phyloP scores from a whole-genome alignment of 2,329 filamentous ascomycete species.

The Chaetomium sp. region DNA sequence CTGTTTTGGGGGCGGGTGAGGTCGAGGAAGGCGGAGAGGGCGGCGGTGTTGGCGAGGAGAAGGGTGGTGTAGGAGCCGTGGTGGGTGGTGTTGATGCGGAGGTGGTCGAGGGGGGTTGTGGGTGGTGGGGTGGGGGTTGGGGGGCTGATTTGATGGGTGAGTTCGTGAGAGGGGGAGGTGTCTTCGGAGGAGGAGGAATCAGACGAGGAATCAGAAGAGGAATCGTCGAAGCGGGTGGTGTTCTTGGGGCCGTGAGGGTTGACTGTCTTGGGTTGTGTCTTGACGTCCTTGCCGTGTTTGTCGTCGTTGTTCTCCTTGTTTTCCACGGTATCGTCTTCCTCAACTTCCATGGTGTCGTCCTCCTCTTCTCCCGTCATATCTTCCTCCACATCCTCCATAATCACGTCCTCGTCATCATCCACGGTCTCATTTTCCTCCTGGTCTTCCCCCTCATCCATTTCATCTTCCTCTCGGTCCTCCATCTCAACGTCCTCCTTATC shows the following conservation, averaged over 20 bases:
- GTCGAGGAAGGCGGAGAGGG: slow-evolving; percentile 3
- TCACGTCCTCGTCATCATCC: not conserved
- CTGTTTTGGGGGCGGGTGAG: slow-evolving; percentile 9
- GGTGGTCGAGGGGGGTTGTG: not conserved
- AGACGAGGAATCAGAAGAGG: no score
- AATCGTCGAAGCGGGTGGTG: not conserved
- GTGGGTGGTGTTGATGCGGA: not conserved
- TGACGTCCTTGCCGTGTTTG: not conserved
- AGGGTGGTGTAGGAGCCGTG: slow-evolving; percentile 14
- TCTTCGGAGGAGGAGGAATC: no score
- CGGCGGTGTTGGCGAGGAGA: slow-evolving; percentile 10
- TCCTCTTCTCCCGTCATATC: not conserved
- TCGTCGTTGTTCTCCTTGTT: not conserved
- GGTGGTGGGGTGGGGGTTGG: not conserved
- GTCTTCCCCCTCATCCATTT: not conserved
- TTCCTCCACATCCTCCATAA: not conserved
- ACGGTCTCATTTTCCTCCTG: not conserved
- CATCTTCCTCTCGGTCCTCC: not conserved
- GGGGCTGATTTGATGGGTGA: not conserved
- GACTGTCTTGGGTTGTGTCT: no score
- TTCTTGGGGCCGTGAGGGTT: not conserved
- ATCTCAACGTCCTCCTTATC: not conserved
- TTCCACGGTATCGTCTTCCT: not conserved
- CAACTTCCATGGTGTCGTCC: not conserved
- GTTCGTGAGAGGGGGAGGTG: no score